Evolutionary conservation across 1,284 basidiomycete genomes (phyloP), one percentile per base, ranked within the genome.

Genomic region (Ceratobasidium sp.): DNA sequence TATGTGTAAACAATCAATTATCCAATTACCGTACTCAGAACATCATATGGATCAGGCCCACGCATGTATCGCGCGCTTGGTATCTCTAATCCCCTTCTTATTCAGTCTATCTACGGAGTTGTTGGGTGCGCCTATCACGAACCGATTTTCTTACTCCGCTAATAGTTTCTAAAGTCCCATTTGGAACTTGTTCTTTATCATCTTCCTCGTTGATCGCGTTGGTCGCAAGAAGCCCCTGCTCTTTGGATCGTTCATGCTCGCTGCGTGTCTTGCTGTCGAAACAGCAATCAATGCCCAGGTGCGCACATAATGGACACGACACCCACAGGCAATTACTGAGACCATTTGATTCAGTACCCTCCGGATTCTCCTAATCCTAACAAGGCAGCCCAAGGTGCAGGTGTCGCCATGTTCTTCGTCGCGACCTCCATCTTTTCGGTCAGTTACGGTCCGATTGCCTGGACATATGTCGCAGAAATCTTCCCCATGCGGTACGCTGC

Each of bases 381-480:
- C 22, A 62, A 50, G 32, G 32, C 58, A 3, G 58, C 58, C 12
- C 58, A 62, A 38, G 58, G 58, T 45, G 58, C 58, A 7, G 58
- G 58, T 38, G 58, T 62, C n/a, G 58, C 52, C 85, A 86, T 65
- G 85, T 89, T 3, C 82, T 84, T 38, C 94, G 94, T 79, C 83
- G 94, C 70, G 91, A 95, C 78, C 82, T 95, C 67, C 82, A 79
- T 75, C 12, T 20, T 57, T 22, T 69, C 12, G 17, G 69, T 69
- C 13, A 60, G 67, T 42, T 45, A 47, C 32, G 58, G 58, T 38
- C 58, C 58, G 8, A 62, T 62, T 31, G 58, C 57, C 40, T 69
- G 49, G 68, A 69, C 68, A 7, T 69, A 42, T 62, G 58, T 62
- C 27, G 58, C 58, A 25, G 58, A 62, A 34, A 62, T 62, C 31